A percentile compares a stretch with the other conserved stretches of the same genome.
Evolutionary conservation across 805 yeast genomes (phyloP).

Genomic region (Pichia exigua): DNA sequence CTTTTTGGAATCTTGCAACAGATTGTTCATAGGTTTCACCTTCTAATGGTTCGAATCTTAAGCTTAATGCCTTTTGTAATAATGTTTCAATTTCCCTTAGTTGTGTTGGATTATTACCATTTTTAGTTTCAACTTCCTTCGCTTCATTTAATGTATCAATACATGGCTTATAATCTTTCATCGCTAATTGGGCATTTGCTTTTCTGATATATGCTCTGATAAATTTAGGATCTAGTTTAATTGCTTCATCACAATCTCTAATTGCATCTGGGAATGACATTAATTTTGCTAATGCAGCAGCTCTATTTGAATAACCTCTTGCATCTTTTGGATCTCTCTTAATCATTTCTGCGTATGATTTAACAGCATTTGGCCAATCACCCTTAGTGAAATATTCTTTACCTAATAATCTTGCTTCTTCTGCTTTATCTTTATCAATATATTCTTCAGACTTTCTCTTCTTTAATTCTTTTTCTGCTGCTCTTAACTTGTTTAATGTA

Average conservation of each 20-base stretch:
- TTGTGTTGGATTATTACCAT: conserved; percentile 42
- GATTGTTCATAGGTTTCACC: conserved; percentile 95
- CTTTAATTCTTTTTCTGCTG: conserved; percentile 81
- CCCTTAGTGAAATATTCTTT: conserved; percentile 81
- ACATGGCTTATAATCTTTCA: conserved; percentile 77
- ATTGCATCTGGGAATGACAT: conserved; percentile 97
- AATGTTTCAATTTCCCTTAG: conserved; percentile 75
- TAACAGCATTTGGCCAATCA: conserved; percentile 95
- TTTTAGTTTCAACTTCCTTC: conserved; percentile 61
- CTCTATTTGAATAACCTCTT: conserved; percentile 95
- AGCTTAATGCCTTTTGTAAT: conserved; percentile 64
- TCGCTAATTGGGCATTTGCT: conserved; percentile 88
- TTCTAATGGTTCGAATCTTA: conserved; percentile 73
- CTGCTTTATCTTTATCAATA: conserved; percentile 87
- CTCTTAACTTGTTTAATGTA: conserved; percentile 76
- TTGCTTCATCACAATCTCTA: conserved; percentile 84
- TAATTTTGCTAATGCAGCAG: conserved; percentile 90
- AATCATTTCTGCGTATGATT: conserved; percentile 90
- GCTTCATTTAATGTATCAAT: conserved; percentile 77
- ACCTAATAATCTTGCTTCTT: conserved; percentile 90
- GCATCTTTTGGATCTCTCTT: conserved; percentile 97
- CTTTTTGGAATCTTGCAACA: conserved; percentile 79
- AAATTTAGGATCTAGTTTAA: conserved; percentile 79
- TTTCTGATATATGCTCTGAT: conserved; percentile 94
- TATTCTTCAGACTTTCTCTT: conserved; percentile 68